Evolutionary conservation across 805 yeast genomes (phyloP).

Genomic region (Hanseniaspora guilliermondii): DNA sequence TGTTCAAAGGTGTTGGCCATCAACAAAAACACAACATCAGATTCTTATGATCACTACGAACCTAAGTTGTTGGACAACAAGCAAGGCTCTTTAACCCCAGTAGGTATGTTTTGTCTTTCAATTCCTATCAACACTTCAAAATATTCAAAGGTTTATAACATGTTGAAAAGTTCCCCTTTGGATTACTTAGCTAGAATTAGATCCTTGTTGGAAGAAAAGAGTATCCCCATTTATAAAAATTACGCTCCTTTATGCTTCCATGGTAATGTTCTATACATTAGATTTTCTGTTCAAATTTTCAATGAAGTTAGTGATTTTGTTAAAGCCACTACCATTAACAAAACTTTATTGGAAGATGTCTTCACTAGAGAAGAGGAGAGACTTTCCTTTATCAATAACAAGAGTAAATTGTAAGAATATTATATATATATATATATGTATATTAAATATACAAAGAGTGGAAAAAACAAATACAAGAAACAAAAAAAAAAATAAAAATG

Average conservation of each 20-base stretch:
- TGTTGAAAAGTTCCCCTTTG: slow-evolving; percentile 16
- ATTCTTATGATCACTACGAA: slow-evolving; percentile 23
- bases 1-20: slow-evolving; percentile 33
- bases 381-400: not conserved
- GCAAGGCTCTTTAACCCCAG: slow-evolving; percentile 15
- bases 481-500: not conserved
- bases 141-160: slow-evolving; percentile 16
- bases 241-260: slow-evolving; percentile 37
- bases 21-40: slow-evolving; percentile 21
- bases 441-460: no score
- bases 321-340: slow-evolving; percentile 33
- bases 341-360: slow-evolving; percentile 24
- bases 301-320: slow-evolving; percentile 44
- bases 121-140: slow-evolving; percentile 34
- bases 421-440: not conserved
- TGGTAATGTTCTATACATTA: slow-evolving; percentile 31
- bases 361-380: slow-evolving; percentile 15
- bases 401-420: not conserved
- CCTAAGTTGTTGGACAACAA: slow-evolving; percentile 24
- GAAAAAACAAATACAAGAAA: no score
- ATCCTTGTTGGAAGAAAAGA: slow-evolving; percentile 18
- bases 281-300: slow-evolving; percentile 53
- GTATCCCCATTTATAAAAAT: slow-evolving; percentile 30
- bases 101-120: slow-evolving; percentile 27
- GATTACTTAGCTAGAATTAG: slow-evolving; percentile 16